Evolutionary conservation across 2,329 filamentous ascomycete species (phyloP), one percentile per base, ranked within the genome.

Genomic region (Pezicula rhizophila): DNA sequence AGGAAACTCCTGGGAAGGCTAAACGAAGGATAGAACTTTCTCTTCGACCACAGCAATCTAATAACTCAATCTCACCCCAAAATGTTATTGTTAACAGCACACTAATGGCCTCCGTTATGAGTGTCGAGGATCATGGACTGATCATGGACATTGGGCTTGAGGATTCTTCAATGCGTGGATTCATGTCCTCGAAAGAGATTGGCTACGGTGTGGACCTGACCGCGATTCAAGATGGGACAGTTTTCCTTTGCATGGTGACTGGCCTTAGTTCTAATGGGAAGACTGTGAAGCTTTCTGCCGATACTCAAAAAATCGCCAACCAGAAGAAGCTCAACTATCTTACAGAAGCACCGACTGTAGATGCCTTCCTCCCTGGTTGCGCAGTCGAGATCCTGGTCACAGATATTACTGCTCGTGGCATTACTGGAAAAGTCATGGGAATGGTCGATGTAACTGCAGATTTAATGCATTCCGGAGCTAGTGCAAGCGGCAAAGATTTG

Each of bases 61-160:
- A 99, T 65, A 77, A 78, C 2, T 85, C 87, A 1, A 72, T 99
- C 18, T 74, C 78, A 3, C 78, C 80, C 56, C 80, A 85, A 37
- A 89, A 89, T 59, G 68, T 96, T 8, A 82, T 93, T 8, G 69
- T 78, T 37, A 85, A 95, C 61, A 77, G 75, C 55, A 90, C 87
- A 41, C 73, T 97, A 17, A 95, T 97, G 77, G 92, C 90, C 2
- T 85, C 90, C 0, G 84, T 99, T 23, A 70, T 79, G 45, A 99
- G 92, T 67, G 85, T 95, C n/a, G 92, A 99, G 68, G 95, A 99
- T 60, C 91, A 96, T 62, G 93, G 93, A 53, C 78, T 93, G 50
- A 80, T 97, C 48, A 96, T 99, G 89, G 89, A 96, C 58, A 70
- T 97, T 34, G 89, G 89, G 15, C 73, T 97, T 6, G 75, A 82